Percentiles rank a stretch among this genome's conserved stretches.
phyloP scores from a whole-genome alignment of 2,329 filamentous ascomycete species.

The Ophiostoma triangulosporum region DNA sequence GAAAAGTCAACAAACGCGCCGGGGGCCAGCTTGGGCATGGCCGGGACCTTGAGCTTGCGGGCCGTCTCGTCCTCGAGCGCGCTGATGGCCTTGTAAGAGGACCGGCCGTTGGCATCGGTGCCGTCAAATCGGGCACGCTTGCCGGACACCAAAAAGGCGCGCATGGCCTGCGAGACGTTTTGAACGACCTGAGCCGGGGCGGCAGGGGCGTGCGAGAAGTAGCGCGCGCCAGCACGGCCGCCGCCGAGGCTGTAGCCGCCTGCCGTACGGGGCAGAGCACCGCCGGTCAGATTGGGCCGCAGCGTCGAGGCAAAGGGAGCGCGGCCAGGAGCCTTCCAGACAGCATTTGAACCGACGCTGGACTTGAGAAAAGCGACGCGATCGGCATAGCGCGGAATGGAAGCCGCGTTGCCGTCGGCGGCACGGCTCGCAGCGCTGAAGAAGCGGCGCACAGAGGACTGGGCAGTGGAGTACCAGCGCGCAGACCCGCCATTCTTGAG shows the following conservation, averaged over 20 bases:
- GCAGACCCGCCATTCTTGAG: constrained; percentile 28
- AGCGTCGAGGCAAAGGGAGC: constrained; percentile 81
- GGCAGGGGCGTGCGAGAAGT: constrained; percentile 81
- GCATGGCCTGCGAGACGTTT: constrained; percentile 86
- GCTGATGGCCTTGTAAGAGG: constrained; percentile 67
- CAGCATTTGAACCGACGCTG: constrained; percentile 34
- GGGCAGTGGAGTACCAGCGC: constrained; percentile 24
- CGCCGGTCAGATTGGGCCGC: constrained; percentile 83
- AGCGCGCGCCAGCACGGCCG: constrained; percentile 60
- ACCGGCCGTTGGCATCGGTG: constrained; percentile 56
- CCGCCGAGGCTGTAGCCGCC: constrained; percentile 74
- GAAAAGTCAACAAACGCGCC: constrained; percentile 84
- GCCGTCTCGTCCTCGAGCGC: constrained; percentile 59
- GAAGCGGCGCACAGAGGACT: constrained; percentile 31
- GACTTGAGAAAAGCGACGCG: constrained; percentile 36
- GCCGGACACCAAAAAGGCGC: constrained; percentile 84
- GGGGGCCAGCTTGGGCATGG: constrained; percentile 18
- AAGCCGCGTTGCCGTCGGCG: constrained; percentile 21
- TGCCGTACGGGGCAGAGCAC: constrained; percentile 68
- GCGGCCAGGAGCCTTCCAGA: constrained; percentile 53
- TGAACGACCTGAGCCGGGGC: constrained; percentile 81
- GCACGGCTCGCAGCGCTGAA: constrained; percentile 28
- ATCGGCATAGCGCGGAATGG: constrained; percentile 27
- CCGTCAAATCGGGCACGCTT: constrained; percentile 83
- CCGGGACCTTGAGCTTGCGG: constrained; percentile 45